phyloP scores from a whole-genome alignment of 768 basidiomycete species.

The Boletus edulis region DNA sequence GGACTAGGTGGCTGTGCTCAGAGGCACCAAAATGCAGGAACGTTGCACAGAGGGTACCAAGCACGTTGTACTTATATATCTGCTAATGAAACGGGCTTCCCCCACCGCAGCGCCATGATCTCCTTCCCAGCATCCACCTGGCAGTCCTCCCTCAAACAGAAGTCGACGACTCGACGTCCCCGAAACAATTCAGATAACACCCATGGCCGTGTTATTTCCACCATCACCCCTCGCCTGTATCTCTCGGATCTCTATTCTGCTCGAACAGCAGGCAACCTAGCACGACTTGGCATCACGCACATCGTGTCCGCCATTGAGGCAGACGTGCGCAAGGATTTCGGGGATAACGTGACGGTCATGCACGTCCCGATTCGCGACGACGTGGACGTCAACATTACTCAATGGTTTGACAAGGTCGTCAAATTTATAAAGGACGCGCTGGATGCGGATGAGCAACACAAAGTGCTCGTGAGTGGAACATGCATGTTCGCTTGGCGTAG shows the following conservation, averaged over 20 bases:
- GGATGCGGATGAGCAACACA: conserved; percentile 38
- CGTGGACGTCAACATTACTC: conserved; percentile 38
- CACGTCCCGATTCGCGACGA: conserved; percentile 52
- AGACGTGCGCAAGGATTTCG: conserved; percentile 25
- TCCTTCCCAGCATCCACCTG: conserved; percentile 32
- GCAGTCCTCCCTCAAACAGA: conserved; percentile 27
- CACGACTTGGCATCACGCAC: conserved; percentile 66
- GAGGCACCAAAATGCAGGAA: no score
- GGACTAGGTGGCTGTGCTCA: conserved; percentile 14
- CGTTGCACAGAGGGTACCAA: neutral
- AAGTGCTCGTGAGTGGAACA: conserved; percentile 45
- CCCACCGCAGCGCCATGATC: conserved; percentile 21
- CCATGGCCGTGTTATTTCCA: conserved; percentile 23
- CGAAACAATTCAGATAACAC: conserved; percentile 4
- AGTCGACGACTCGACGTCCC: conserved; percentile 12
- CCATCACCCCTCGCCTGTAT: conserved; percentile 52
- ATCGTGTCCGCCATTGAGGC: conserved; percentile 63
- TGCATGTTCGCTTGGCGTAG: neutral
- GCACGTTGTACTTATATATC: neutral
- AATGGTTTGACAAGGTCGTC: conserved; percentile 48
- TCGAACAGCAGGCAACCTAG: conserved; percentile 44
- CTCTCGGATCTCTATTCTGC: conserved; percentile 64
- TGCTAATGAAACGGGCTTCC: conserved; percentile 6
- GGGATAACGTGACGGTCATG: conserved; percentile 39
- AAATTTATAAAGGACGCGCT: conserved; percentile 52